Evolutionary conservation across 2,329 filamentous ascomycete genomes (phyloP).

Genomic region (Stagonosporopsis vannaccii): DNA sequence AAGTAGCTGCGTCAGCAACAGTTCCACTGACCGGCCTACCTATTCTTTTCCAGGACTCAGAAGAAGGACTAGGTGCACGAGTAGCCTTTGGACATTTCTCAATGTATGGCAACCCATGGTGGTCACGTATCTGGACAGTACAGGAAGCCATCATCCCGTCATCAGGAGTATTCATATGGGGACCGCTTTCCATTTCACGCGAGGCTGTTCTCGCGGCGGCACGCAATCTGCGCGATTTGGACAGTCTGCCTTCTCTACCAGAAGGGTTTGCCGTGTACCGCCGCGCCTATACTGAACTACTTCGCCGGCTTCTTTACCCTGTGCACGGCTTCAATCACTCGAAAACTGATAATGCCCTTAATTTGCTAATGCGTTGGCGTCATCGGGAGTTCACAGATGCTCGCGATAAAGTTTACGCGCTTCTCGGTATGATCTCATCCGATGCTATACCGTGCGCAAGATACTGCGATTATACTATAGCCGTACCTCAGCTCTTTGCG

Average conservation of each 20-base stretch:
- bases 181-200: constrained; percentile 13
- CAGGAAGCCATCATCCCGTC: constrained; percentile 28
- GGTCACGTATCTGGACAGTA: constrained; percentile 29
- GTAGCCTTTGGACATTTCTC: constrained; percentile 22
- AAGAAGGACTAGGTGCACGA: constrained; percentile 3
- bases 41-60: constrained; percentile 11
- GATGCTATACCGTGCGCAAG: constrained; percentile 9
- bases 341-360: constrained; percentile 11
- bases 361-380: constrained; percentile 30
- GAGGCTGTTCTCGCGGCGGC: constrained; percentile 7
- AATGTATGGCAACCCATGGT: constrained; percentile 31
- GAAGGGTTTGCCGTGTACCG: constrained; percentile 1
- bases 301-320: constrained; percentile 24
- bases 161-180: constrained; percentile 21
- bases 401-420: constrained; percentile 35
- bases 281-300: constrained; percentile 10
- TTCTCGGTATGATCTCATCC: constrained; percentile 23
- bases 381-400: constrained; percentile 29
- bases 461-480: constrained; percentile 16
- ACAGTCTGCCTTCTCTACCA: constrained; percentile 1
- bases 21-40: constrained; percentile 5
- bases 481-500: constrained; percentile 12
- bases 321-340: constrained; percentile 22
- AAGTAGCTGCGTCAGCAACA: constrained; percentile 5
- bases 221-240: constrained; percentile 10